Conservation (phyloP, 169 alveolate genomes). For the Neospora caninum region DNA sequence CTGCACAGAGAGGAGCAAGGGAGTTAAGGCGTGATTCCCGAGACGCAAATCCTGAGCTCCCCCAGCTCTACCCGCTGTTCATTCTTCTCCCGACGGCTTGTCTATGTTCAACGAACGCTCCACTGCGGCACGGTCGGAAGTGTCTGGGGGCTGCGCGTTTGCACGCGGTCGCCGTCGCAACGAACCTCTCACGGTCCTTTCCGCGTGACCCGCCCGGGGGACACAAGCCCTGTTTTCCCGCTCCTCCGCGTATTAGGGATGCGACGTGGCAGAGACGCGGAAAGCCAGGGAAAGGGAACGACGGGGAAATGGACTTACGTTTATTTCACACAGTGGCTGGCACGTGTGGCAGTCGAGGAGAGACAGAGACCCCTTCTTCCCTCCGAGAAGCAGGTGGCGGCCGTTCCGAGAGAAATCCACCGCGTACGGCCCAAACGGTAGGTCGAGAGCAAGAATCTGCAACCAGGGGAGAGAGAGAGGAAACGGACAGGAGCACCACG, state of each 20-base stretch:
- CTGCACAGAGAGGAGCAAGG: constrained; percentile 5
- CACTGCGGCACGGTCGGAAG: too few relatives aligned
- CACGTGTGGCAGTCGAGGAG: constrained; percentile 75
- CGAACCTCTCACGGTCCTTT: too few relatives aligned
- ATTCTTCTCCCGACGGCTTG: too few relatives aligned
- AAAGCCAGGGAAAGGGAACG: background rate
- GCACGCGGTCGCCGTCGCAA: too few relatives aligned
- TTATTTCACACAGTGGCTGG: constrained; percentile 19
- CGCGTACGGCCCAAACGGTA: constrained; percentile 86
- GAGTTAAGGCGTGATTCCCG: background rate
- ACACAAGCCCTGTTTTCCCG: too few relatives aligned
- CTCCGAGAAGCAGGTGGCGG: constrained; percentile 86
- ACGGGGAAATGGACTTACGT: background rate
- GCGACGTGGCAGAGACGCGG: too few relatives aligned
- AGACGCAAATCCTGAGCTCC: too few relatives aligned
- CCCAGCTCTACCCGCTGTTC: too few relatives aligned
- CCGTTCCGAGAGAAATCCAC: constrained; percentile 88
- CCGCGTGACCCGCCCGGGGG: too few relatives aligned
- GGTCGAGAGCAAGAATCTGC: constrained; percentile 77
- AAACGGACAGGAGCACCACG: background rate
- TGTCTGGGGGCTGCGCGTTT: too few relatives aligned
- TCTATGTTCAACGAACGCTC: too few relatives aligned
- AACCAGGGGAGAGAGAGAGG: background rate
- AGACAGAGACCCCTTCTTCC: constrained; percentile 88
- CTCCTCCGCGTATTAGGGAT: too few relatives aligned